These are phyloP conservation scores for Microsporum canis DNA, from an alignment of 2,329 filamentous ascomycete species.

Conservation along the genomic window DNA sequence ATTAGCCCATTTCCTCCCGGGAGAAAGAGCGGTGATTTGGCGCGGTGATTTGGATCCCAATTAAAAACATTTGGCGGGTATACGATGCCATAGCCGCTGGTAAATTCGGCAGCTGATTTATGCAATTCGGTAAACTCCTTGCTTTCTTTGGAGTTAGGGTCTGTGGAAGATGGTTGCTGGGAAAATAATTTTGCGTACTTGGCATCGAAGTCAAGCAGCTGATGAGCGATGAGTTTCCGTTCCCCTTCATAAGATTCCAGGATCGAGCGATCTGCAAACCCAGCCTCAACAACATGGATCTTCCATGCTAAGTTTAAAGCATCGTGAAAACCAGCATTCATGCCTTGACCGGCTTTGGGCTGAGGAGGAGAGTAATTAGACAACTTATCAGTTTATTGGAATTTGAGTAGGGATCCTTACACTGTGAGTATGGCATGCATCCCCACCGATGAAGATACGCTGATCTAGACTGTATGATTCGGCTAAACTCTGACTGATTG, in stretches of 20 bases:
- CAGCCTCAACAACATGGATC: conserved; percentile 77
- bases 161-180: conserved; percentile 37
- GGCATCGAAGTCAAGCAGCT: conserved; percentile 73
- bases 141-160: conserved; percentile 52
- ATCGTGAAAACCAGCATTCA: conserved; percentile 50
- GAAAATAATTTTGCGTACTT: conserved; percentile 87
- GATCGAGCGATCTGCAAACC: conserved; percentile 63
- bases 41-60: conserved; percentile 64
- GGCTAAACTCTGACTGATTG: conserved; percentile 55
- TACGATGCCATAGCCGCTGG: conserved; percentile 78
- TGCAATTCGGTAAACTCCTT: conserved; percentile 77
- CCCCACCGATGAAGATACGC: conserved; percentile 55
- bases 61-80: conserved; percentile 76
- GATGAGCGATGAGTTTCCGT: conserved; percentile 73
- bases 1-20: conserved; percentile 41
- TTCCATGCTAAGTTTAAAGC: conserved; percentile 93
- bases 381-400: neutral
- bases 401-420: conserved; percentile 18
- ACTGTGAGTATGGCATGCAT: conserved; percentile 53
- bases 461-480: conserved; percentile 54
- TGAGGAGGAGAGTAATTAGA: conserved; percentile 14
- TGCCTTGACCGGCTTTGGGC: conserved; percentile 54
- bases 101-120: conserved; percentile 86
- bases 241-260: conserved; percentile 80
- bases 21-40: conserved; percentile 58